Percentiles rank a stretch among this genome's conserved stretches.
These are phyloP conservation scores for Colletotrichum spinosum DNA, from an alignment of 2,329 filamentous ascomycete species.

Conservation along the genomic window DNA sequence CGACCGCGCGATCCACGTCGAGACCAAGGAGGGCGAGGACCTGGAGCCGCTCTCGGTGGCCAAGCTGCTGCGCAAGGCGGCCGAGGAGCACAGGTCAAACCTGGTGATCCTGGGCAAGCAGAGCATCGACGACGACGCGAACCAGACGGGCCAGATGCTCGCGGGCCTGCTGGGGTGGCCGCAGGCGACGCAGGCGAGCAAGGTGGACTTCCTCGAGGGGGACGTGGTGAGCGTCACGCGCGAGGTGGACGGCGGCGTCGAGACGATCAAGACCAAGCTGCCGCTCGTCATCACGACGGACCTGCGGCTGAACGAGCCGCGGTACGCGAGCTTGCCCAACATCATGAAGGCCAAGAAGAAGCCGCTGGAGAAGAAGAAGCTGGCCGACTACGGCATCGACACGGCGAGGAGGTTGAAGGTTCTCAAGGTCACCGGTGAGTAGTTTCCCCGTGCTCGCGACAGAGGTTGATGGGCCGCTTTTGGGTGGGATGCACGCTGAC, in stretches of 20 bases:
- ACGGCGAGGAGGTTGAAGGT: constrained; percentile 84
- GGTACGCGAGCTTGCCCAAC: constrained; percentile 95
- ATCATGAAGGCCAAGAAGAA: constrained; percentile 99
- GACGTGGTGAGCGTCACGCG: constrained; percentile 82
- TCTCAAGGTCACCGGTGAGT: constrained; percentile 84
- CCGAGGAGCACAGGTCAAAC: constrained; percentile 87
- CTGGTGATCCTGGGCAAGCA: constrained; percentile 96
- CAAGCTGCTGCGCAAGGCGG: constrained; percentile 85
- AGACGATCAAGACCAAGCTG: constrained; percentile 87
- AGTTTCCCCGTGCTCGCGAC: constrained; percentile 39
- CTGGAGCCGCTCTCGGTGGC: constrained; percentile 93
- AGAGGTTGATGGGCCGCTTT: neutral
- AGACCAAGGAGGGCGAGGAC: constrained; percentile 78
- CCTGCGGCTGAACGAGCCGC: constrained; percentile 91
- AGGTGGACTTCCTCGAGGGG: constrained; percentile 79
- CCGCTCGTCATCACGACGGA: constrained; percentile 97
- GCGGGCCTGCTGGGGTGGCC: constrained; percentile 92
- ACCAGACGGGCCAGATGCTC: constrained; percentile 98
- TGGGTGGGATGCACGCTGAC: constrained; percentile 9
- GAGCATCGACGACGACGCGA: constrained; percentile 96
- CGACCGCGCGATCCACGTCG: constrained; percentile 90
- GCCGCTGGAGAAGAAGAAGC: constrained; percentile 90
- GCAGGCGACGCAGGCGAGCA: constrained; percentile 93
- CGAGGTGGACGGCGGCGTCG: constrained; percentile 95
- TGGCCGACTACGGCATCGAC: constrained; percentile 85